Evolutionary conservation across 2,329 filamentous ascomycete species (phyloP).

Genomic region (Fusarium musae): DNA sequence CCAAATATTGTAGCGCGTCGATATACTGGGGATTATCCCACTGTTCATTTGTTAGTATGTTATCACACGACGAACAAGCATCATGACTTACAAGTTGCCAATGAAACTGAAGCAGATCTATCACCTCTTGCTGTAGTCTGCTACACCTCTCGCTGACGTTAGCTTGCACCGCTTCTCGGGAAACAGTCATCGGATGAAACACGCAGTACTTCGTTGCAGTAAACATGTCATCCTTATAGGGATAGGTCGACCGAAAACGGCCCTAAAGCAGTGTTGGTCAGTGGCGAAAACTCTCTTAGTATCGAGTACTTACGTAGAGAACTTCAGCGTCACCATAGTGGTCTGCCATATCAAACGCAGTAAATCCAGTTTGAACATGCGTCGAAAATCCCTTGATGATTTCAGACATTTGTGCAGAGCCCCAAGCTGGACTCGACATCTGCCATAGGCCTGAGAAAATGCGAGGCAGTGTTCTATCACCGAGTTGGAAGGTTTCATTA

Average conservation of each 20-base stretch:
- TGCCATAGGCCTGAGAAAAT: not conserved
- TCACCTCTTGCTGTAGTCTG: not conserved
- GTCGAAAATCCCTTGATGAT: not conserved
- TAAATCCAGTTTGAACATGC: not conserved
- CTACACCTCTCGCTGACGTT: not conserved
- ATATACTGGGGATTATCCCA: not conserved
- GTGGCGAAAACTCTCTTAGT: accelerated
- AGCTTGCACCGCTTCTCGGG: not conserved
- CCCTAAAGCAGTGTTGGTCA: accelerated
- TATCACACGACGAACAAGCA: accelerated
- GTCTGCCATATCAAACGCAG: not conserved
- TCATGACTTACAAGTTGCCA: not conserved
- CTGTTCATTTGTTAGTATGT: accelerated
- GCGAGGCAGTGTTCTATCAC: not conserved
- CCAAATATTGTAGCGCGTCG: not conserved
- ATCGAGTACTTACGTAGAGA: not conserved
- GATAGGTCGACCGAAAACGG: not conserved
- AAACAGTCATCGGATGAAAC: not conserved
- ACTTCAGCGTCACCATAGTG: not conserved
- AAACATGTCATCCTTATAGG: not conserved
- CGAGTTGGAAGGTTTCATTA: not conserved
- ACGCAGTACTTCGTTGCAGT: not conserved
- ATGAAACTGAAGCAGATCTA: not conserved
- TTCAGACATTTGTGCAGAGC: not conserved
- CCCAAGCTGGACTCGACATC: slow-evolving; percentile 2